These are phyloP conservation scores for Coemansia sp. DNA, from an alignment of 192 early-diverging fungal genomes.

Conservation along the genomic window DNA sequence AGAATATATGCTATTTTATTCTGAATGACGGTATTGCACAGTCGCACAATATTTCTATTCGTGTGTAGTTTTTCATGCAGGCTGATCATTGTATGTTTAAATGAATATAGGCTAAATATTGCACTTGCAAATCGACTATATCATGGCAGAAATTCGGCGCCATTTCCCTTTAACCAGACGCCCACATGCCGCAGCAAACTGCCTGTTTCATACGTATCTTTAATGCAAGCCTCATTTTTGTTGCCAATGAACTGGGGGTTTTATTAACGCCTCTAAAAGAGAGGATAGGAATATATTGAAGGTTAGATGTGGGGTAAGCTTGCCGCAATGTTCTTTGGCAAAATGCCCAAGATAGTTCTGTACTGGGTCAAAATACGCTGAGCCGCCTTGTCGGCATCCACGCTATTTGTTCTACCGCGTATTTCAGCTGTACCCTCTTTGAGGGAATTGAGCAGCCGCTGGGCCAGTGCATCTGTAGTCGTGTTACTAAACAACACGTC, in stretches of 20 bases:
- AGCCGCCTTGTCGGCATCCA: constrained; percentile 18
- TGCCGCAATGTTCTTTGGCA: constrained; percentile 19
- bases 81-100: not conserved
- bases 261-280: not conserved
- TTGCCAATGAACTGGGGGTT: not conserved
- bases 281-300: not conserved
- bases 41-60: not conserved
- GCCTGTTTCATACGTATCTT: not conserved
- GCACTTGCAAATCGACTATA: not conserved
- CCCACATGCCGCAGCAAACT: not conserved
- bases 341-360: constrained; percentile 9
- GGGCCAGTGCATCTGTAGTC: constrained; percentile 21
- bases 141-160: not conserved
- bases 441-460: constrained; percentile 23
- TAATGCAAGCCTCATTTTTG: not conserved
- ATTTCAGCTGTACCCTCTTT: constrained; percentile 10
- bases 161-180: not conserved
- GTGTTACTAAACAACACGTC: constrained; percentile 26
- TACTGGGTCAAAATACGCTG: constrained; percentile 18
- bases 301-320: constrained; percentile 16
- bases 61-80: not conserved
- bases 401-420: constrained; percentile 8
- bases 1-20: too few relatives aligned
- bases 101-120: not conserved
- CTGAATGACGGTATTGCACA: not conserved